Conservation (phyloP, 371 early-diverging fungal species). For the Encephalitozoon romaleae region DNA sequence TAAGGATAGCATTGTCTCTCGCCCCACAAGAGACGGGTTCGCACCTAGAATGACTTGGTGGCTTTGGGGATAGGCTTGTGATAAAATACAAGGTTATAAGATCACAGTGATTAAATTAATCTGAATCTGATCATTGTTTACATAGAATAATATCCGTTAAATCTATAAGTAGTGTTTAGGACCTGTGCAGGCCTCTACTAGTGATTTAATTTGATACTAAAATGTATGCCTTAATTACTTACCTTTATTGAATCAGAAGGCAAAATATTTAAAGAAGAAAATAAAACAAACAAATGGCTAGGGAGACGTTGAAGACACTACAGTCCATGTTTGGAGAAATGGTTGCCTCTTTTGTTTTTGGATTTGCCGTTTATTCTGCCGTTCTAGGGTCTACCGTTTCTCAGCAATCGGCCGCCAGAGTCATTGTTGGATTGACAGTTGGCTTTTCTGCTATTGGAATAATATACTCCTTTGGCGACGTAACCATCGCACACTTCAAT, state of each 20-base stretch:
- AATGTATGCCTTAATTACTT: neutral
- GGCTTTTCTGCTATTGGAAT: constrained; percentile 64
- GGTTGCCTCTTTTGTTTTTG: constrained; percentile 54
- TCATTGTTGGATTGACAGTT: constrained; percentile 63
- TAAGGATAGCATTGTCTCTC: neutral
- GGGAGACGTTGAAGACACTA: neutral
- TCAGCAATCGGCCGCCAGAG: constrained; percentile 55
- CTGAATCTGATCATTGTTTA: neutral
- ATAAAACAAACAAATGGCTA: constrained; percentile 10
- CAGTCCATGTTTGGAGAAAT: constrained; percentile 55
- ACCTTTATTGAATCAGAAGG: neutral
- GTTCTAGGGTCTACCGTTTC: constrained; percentile 27
- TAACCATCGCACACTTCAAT: constrained; percentile 64
- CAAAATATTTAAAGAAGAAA: neutral
- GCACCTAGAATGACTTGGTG: neutral
- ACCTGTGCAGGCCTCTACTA: neutral
- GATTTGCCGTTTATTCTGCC: constrained; percentile 57
- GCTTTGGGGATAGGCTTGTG: neutral
- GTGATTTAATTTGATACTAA: neutral
- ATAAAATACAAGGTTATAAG: neutral
- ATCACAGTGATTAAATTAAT: neutral
- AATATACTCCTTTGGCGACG: constrained; percentile 68
- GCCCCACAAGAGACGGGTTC: neutral
- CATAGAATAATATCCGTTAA: neutral
- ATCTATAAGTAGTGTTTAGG: neutral